These are phyloP conservation scores for Hypomyces rosellus DNA, from an alignment of 2,329 filamentous ascomycete genomes.

Conservation along the genomic window DNA sequence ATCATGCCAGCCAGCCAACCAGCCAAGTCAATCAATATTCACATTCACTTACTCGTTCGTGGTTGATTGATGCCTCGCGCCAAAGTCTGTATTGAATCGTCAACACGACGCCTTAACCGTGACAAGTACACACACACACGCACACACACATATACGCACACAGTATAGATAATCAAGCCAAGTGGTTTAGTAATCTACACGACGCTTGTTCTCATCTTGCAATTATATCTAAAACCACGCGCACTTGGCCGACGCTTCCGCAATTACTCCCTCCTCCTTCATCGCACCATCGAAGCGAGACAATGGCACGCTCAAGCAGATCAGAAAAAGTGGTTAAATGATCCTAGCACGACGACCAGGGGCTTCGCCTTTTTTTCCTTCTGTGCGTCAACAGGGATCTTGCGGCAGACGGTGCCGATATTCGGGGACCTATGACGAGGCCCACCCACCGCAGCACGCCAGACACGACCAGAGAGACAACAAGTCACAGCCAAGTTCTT, in stretches of 20 bases:
- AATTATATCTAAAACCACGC: too few species aligned
- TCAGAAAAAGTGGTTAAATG: constrained; percentile 7
- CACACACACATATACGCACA: too few species aligned
- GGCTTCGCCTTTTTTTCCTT: constrained; percentile 7
- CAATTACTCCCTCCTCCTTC: too few species aligned
- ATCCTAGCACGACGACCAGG: constrained; percentile 8
- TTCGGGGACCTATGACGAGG: constrained; percentile 9
- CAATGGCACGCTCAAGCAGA: constrained; percentile 5
- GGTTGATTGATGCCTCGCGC: constrained; percentile 1
- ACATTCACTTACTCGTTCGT: not conserved
- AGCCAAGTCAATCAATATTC: not conserved
- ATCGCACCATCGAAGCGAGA: too few species aligned
- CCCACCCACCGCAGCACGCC: not conserved
- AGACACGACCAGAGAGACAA: not conserved
- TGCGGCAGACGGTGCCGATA: constrained; percentile 13
- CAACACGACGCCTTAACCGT: not conserved
- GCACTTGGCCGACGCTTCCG: not conserved
- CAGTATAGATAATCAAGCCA: too few species aligned
- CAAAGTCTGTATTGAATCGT: not conserved
- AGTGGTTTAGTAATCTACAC: too few species aligned
- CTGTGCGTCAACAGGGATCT: constrained; percentile 12
- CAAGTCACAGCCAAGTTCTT: too few species aligned
- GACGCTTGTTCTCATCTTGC: too few species aligned
- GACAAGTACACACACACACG: too few species aligned
- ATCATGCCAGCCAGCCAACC: too few species aligned